Percentiles rank a stretch among this genome's conserved stretches.
These are phyloP conservation scores for Aspergillus homomorphus DNA, from an alignment of 495 filamentous ascomycete genomes.

Conservation along the genomic window DNA sequence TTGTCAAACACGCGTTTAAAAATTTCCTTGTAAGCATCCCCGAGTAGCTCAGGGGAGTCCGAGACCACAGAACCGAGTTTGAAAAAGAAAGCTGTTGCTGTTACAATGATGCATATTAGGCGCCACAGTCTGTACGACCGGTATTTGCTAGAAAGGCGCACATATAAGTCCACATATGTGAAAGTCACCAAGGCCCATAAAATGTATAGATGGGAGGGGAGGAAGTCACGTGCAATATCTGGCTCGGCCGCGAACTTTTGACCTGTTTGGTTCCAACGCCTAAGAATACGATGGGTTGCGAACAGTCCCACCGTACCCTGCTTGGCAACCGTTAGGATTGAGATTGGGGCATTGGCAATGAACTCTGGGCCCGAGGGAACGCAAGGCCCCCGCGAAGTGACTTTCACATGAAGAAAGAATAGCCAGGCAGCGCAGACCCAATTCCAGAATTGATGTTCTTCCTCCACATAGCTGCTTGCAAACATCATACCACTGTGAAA, in stretches of 20 bases:
- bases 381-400: conserved; percentile 15
- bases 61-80: conserved; percentile 77
- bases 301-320: conserved; percentile 25
- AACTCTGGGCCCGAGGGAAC: background rate
- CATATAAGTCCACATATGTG: conserved; percentile 59
- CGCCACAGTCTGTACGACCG: conserved; percentile 26
- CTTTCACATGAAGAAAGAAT: conserved; percentile 58
- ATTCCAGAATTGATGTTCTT: conserved; percentile 99
- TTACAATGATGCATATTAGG: conserved; percentile 21
- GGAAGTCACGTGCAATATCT: conserved; percentile 71
- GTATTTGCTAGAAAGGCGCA: conserved; percentile 31
- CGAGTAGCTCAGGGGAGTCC: conserved; percentile 83
- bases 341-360: background rate
- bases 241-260: conserved; percentile 88
- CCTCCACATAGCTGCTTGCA: conserved; percentile 94
- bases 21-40: conserved; percentile 45
- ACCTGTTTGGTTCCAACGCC: conserved; percentile 94
- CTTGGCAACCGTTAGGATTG: conserved; percentile 2
- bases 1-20: conserved; percentile 47
- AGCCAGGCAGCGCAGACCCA: conserved; percentile 82
- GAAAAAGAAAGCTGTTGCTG: conserved; percentile 67
- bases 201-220: conserved; percentile 55
- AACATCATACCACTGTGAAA: conserved; percentile 89
- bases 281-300: conserved; percentile 56
- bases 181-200: conserved; percentile 73